Conservation (phyloP, 2,329 filamentous ascomycete species). For the Monilinia fructigena region DNA sequence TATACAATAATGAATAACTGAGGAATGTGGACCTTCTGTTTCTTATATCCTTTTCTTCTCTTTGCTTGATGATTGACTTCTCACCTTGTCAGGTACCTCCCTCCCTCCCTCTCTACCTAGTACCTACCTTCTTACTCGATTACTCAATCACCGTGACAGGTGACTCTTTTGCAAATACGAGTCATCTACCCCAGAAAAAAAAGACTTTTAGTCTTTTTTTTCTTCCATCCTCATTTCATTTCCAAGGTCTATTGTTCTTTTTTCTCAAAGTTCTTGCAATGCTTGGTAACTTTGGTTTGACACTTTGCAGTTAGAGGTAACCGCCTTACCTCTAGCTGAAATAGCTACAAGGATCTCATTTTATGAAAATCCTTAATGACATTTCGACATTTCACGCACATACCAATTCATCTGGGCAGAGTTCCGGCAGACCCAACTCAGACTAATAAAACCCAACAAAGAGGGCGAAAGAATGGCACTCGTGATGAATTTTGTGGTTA, state of each 20-base stretch:
- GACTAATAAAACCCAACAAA: too few relatives aligned
- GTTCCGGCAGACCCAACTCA: too few relatives aligned
- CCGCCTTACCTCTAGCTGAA: slow-evolving; percentile 13
- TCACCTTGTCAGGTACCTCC: background rate
- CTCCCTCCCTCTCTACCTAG: too few relatives aligned
- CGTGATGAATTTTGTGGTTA: slow-evolving; percentile 21
- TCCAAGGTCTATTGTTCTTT: background rate
- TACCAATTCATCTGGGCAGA: background rate
- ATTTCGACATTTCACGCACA: background rate
- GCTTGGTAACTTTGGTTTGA: slow-evolving; percentile 1
- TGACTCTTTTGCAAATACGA: slow-evolving; percentile 21
- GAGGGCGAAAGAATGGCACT: background rate
- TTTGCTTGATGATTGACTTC: background rate
- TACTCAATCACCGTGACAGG: background rate
- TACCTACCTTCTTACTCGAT: background rate
- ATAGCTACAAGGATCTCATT: background rate
- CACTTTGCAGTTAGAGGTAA: slow-evolving; percentile 25
- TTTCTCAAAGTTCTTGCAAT: slow-evolving; percentile 8
- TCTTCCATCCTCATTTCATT: background rate
- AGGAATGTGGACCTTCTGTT: slow-evolving; percentile 1
- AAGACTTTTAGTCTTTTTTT: background rate
- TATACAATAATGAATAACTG: background rate
- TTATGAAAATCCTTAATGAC: background rate
- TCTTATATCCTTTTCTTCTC: slow-evolving; percentile 14
- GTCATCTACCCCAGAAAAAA: slow-evolving; percentile 13